Conservation (phyloP, 345 rosid genomes). For the Camelina hispida region DNA sequence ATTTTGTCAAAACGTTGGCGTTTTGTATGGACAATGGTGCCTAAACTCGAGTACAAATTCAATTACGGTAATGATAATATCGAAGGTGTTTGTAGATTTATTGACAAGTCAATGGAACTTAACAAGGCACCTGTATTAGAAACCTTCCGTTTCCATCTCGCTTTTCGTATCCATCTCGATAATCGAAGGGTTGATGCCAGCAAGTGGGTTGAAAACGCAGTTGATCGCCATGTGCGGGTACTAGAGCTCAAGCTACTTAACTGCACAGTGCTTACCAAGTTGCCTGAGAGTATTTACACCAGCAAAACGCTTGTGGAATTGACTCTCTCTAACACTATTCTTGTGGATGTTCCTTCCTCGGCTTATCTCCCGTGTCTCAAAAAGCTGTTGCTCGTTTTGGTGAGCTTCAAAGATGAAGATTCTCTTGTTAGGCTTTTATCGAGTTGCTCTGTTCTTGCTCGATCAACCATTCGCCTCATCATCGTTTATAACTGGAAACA, state of each 20-base stretch:
- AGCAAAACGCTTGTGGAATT: background rate
- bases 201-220: background rate
- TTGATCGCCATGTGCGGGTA: background rate
- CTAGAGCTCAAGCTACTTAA: background rate
- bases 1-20: background rate
- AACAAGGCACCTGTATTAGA: conserved; percentile 2
- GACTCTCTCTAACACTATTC: too few species aligned
- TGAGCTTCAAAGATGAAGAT: too few species aligned
- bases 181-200: background rate
- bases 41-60: background rate
- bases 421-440: too few species aligned
- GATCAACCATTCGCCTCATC: too few species aligned
- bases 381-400: too few species aligned
- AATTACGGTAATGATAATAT: too few species aligned
- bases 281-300: conserved; percentile 1
- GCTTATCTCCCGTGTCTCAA: too few species aligned
- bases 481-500: too few species aligned
- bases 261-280: background rate
- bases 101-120: background rate
- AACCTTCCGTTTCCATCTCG: background rate
- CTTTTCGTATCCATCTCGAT: background rate
- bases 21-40: background rate
- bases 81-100: background rate
- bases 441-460: too few species aligned
- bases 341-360: too few species aligned